Conservation (phyloP, 164 flowering plant genomes). For the Vitis cinerea region DNA sequence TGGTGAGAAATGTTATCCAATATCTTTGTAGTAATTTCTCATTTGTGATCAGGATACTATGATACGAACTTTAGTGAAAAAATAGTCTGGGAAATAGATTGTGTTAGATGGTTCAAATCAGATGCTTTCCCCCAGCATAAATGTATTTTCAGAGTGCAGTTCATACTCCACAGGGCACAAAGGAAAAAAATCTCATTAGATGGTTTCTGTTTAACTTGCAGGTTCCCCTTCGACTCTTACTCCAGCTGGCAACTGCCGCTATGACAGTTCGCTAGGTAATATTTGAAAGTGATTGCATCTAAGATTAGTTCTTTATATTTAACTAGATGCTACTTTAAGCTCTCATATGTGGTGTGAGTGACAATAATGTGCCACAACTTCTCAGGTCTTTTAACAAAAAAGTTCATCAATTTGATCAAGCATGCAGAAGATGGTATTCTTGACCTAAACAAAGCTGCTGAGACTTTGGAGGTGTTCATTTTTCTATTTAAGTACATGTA, state of each 20-base stretch:
- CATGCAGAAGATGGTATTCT: slow-evolving; percentile 83
- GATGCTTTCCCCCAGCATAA: neutral
- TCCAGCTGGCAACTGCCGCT: slow-evolving; percentile 74
- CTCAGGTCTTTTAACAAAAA: slow-evolving; percentile 85
- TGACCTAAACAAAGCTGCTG: slow-evolving; percentile 87
- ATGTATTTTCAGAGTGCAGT: neutral
- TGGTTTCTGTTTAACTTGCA: slow-evolving; percentile 29
- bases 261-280: slow-evolving; percentile 91
- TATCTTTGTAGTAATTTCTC: neutral
- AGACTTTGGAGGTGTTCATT: slow-evolving; percentile 59
- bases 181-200: neutral
- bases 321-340: neutral
- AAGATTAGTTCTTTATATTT: neutral
- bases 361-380: slow-evolving; percentile 5
- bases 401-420: slow-evolving; percentile 74
- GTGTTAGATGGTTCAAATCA: neutral
- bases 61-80: neutral
- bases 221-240: slow-evolving; percentile 63
- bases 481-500: neutral
- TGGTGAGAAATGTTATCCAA: slow-evolving; percentile 35
- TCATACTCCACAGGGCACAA: neutral
- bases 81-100: neutral
- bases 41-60: neutral
- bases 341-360: slow-evolving; percentile 1
- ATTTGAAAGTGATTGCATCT: neutral